Evolutionary conservation across 164 flowering plant species (phyloP).

Genomic region (Chimonanthus salicifolius): DNA sequence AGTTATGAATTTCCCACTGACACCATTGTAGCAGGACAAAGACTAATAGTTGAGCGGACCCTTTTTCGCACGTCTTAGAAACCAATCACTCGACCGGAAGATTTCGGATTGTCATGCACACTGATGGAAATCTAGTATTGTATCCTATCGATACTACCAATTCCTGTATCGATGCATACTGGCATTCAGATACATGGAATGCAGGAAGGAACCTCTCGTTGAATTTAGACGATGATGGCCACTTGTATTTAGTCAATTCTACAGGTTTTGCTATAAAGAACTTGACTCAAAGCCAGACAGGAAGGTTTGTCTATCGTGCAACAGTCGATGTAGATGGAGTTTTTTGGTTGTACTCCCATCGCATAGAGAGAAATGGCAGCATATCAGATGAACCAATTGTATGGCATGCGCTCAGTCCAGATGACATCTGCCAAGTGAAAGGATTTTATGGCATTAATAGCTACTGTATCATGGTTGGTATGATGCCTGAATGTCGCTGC

Average conservation of each 20-base stretch:
- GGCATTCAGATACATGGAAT: background rate
- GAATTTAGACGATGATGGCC: conserved; percentile 10
- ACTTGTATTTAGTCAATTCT: conserved; percentile 1
- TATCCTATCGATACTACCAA: background rate
- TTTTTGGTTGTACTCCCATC: conserved; percentile 6
- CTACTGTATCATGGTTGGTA: background rate
- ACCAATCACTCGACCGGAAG: background rate
- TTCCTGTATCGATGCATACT: conserved; percentile 5
- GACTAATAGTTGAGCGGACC: background rate
- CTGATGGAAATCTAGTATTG: conserved; percentile 4
- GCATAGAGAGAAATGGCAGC: background rate
- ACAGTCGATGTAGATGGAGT: conserved; percentile 5
- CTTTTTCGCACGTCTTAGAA: background rate
- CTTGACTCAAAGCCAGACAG: conserved; percentile 1
- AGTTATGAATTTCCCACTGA: conserved; percentile 8
- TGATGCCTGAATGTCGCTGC: conserved; percentile 20
- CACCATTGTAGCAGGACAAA: conserved; percentile 5
- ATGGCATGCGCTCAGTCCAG: background rate
- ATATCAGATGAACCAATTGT: background rate
- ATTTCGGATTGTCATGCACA: conserved; percentile 4
- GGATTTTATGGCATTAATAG: conserved; percentile 17
- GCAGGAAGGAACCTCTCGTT: conserved; percentile 4
- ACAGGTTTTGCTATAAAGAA: background rate
- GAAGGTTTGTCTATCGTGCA: background rate
- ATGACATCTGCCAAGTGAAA: conserved; percentile 7